Base-by-base conservation (phyloP, 2,329 filamentous ascomycete species). In the Pseudogymnoascus sp. region DNA sequence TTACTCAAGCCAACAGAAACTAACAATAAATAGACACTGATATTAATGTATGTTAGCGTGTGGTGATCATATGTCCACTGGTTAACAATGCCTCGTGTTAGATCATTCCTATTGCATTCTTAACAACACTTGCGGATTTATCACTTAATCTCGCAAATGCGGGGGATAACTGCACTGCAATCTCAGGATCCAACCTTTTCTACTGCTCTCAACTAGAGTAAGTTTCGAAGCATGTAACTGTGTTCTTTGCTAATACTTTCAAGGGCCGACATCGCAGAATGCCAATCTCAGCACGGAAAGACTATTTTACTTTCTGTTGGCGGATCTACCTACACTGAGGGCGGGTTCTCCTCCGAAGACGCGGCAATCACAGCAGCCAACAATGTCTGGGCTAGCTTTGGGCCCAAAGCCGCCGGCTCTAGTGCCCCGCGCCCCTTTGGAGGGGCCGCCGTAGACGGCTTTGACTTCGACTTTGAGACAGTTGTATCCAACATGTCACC, bases 401-500 rank as follows among this genome's bases (percentile, higher is more conserved):
- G 89, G 2, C 85, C 88, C 4, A 71, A 74, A 6, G 70, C 73
- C 38, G 69, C 75, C 11, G 77, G 74, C 31, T 78, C 74, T 41
- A 74, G 73, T 1, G 77, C 77, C 6, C 78, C 83, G 63, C 84
- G 89, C 7, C 89, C 89, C 1, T 91, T 91, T 71, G 86, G 86
- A 62, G 74, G 76, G 11, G 83, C 85, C 8, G 78, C 84, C 3
- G 76, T 92, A 43, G 88, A 92, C 72, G 89, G 89, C 4, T 91
- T 92, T 72, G 89, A 92, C 74, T 85, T 91, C 66, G 89, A 92
- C 72, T 86, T 91, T 66, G 89, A 91, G 75, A 78, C 82, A 4
- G 73, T 75, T 2, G 81, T 82, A 12, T 74, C 74, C 59, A 86
- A 89, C 75, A 84, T 88, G 75, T 79, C 78, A 0, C 75, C 82